Conservation (phyloP, 2,329 filamentous ascomycete species). For the Sporothrix phasma region DNA sequence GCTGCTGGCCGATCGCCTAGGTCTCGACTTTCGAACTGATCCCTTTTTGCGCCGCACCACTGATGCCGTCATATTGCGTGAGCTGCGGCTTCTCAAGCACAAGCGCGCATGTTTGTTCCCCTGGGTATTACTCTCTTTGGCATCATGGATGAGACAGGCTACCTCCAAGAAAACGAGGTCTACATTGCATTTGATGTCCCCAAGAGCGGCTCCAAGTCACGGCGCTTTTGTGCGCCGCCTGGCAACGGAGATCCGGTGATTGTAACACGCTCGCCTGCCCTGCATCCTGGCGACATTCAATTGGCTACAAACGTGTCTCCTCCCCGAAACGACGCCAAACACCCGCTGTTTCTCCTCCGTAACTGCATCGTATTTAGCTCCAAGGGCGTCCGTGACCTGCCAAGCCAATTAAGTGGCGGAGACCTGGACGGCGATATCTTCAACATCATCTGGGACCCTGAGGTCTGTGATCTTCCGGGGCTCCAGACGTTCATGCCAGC, state of each 20-base stretch:
- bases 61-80: slow-evolving; percentile 59
- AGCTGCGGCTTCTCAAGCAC: slow-evolving; percentile 67
- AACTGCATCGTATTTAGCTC: slow-evolving; percentile 77
- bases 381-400: slow-evolving; percentile 60
- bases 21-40: slow-evolving; percentile 57
- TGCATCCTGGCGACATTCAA: slow-evolving; percentile 76
- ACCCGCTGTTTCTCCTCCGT: slow-evolving; percentile 49
- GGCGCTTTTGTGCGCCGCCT: slow-evolving; percentile 16
- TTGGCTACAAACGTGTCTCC: slow-evolving; percentile 53
- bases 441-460: slow-evolving; percentile 63
- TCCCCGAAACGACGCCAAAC: slow-evolving; percentile 30
- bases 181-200: slow-evolving; percentile 41
- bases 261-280: slow-evolving; percentile 68
- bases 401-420: slow-evolving; percentile 68
- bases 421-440: slow-evolving; percentile 80
- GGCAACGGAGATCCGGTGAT: slow-evolving; percentile 37
- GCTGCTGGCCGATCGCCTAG: slow-evolving; percentile 44
- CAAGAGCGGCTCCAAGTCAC: slow-evolving; percentile 16
- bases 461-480: slow-evolving; percentile 32
- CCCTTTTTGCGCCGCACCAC: slow-evolving; percentile 59
- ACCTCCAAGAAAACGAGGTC: slow-evolving; percentile 56
- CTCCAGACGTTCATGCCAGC: slow-evolving; percentile 44
- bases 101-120: slow-evolving; percentile 61
- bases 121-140: slow-evolving; percentile 70
- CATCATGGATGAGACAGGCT: slow-evolving; percentile 71